Conservation (phyloP, 352 stramenopile genomes). For the Nannochloropsis limnetica region DNA sequence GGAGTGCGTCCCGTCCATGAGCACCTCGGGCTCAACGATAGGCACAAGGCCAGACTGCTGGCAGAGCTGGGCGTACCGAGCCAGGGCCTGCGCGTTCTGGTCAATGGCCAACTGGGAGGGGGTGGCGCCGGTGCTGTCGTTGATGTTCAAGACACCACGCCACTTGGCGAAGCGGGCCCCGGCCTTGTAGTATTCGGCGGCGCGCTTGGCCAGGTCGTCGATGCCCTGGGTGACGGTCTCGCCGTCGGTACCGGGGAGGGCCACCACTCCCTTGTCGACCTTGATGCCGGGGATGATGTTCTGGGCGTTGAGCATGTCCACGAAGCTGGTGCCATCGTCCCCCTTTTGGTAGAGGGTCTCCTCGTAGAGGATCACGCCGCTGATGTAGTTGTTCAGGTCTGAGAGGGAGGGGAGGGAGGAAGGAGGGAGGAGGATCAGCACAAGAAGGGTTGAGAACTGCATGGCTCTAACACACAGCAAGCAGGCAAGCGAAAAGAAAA, state of each 20-base stretch:
- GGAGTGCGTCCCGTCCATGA: constrained; percentile 54
- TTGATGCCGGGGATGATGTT: constrained; percentile 58
- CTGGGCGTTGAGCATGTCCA: constrained; percentile 51
- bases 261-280: constrained; percentile 52
- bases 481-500: neutral
- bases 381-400: constrained; percentile 49
- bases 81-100: constrained; percentile 51
- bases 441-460: neutral
- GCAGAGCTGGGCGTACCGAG: constrained; percentile 56
- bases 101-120: constrained; percentile 53
- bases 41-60: constrained; percentile 55
- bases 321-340: constrained; percentile 50
- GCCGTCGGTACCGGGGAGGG: constrained; percentile 49
- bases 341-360: constrained; percentile 54
- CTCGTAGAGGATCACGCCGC: constrained; percentile 52
- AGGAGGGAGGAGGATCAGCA: neutral
- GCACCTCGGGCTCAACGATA: constrained; percentile 57
- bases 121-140: constrained; percentile 42
- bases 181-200: constrained; percentile 54
- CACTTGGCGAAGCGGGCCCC: constrained; percentile 58
- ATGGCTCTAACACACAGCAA: neutral
- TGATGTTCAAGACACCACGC: constrained; percentile 56
- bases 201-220: constrained; percentile 53
- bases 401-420: neutral
- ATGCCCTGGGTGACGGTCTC: constrained; percentile 55